A percentile compares a stretch with the other conserved stretches of the same genome.
Evolutionary conservation across 805 yeast genomes (phyloP).

Genomic region (Cephaloascus fragrans): DNA sequence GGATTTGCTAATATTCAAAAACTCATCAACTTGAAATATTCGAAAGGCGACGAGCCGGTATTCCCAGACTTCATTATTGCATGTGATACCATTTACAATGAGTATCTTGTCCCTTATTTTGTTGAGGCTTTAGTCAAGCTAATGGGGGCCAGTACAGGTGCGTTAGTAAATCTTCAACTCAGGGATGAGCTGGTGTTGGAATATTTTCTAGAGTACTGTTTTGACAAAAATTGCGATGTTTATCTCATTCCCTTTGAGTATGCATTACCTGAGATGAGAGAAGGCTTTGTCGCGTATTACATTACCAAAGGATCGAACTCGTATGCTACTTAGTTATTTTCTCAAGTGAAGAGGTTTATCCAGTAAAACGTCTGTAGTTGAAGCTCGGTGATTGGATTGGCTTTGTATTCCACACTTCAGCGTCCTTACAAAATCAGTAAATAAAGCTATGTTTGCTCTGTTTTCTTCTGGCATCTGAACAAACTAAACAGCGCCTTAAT

Average conservation of each 20-base stretch:
- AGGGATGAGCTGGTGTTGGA: constrained; percentile 43
- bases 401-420: too few relatives aligned
- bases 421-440: too few relatives aligned
- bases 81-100: constrained; percentile 61
- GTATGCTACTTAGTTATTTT: too few relatives aligned
- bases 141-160: constrained; percentile 21
- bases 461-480: too few relatives aligned
- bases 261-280: not conserved
- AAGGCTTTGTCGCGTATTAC: not conserved
- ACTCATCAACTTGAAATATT: constrained; percentile 1
- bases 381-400: too few relatives aligned
- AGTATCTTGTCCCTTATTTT: constrained; percentile 41
- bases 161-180: constrained; percentile 41
- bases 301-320: not conserved
- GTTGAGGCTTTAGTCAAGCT: constrained; percentile 29
- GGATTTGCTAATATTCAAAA: constrained; percentile 17
- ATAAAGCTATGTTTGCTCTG: too few relatives aligned
- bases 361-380: too few relatives aligned
- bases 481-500: too few relatives aligned
- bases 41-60: constrained; percentile 1
- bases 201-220: constrained; percentile 20
- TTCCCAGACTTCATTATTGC: constrained; percentile 43
- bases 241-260: not conserved
- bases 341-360: too few relatives aligned
- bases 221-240: too few relatives aligned